Percentiles rank a stretch among this genome's conserved stretches.
Evolutionary conservation across 2,329 filamentous ascomycete species (phyloP).

Genomic region (Diaporthe aspalathi): DNA sequence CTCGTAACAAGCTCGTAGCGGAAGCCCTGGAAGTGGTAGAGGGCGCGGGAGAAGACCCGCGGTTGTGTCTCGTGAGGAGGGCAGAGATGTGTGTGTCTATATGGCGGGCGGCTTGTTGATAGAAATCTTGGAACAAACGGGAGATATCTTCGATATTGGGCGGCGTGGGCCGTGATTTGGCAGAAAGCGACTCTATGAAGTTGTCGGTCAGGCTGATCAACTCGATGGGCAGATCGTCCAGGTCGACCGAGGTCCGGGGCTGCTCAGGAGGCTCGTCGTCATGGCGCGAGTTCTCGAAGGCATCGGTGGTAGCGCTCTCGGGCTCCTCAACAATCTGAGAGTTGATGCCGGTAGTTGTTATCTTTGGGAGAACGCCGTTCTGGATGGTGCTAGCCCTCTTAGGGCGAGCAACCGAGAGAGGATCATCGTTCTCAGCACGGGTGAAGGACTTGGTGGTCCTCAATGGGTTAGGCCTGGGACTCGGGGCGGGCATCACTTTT

Average conservation of each 20-base stretch:
- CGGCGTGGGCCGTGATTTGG: constrained; percentile 86
- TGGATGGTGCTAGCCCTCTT: constrained; percentile 62
- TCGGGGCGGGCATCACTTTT: constrained; percentile 38
- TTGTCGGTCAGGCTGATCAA: constrained; percentile 90
- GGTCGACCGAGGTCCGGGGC: constrained; percentile 71
- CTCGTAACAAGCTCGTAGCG: constrained; percentile 66
- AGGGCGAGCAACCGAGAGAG: constrained; percentile 43
- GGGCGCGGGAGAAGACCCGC: constrained; percentile 70
- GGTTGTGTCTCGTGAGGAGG: constrained; percentile 78
- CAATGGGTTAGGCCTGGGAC: constrained; percentile 43
- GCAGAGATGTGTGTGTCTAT: constrained; percentile 89
- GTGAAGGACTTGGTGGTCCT: constrained; percentile 47
- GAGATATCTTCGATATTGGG: constrained; percentile 86
- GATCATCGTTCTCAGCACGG: constrained; percentile 35
- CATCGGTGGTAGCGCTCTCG: constrained; percentile 51
- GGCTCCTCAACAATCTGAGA: constrained; percentile 41
- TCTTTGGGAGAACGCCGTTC: constrained; percentile 50
- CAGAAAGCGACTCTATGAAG: constrained; percentile 90
- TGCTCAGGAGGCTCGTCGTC: constrained; percentile 60
- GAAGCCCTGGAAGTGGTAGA: constrained; percentile 67
- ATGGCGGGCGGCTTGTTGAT: constrained; percentile 80
- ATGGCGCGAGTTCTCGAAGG: constrained; percentile 61
- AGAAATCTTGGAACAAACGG: constrained; percentile 95
- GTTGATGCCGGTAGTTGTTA: constrained; percentile 27
- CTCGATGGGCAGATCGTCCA: constrained; percentile 94